Conservation (phyloP, 192 early-diverging fungal species). For the Entophlyctis helioformis region DNA sequence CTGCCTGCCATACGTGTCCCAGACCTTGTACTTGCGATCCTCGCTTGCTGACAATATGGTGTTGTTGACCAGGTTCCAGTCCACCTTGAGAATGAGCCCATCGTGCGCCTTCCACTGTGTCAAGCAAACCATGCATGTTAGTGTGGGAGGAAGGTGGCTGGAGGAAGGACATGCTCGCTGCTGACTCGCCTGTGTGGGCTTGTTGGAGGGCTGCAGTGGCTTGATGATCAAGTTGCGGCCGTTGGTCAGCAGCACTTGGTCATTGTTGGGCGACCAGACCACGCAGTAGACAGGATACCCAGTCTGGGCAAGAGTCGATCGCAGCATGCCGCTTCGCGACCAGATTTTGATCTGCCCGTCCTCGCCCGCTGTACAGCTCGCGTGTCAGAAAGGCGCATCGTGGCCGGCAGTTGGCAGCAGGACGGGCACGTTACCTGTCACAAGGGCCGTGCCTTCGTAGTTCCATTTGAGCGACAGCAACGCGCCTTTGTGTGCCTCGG, state of each 20-base stretch:
- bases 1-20: constrained; percentile 44
- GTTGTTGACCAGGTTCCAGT: constrained; percentile 42
- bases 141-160: not conserved
- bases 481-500: constrained; percentile 46
- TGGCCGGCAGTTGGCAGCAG: too few relatives aligned
- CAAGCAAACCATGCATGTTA: not conserved
- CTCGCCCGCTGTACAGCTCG: constrained; percentile 42
- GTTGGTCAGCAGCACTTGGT: constrained; percentile 38
- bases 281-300: constrained; percentile 40
- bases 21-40: constrained; percentile 48
- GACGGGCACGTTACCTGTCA: constrained; percentile 23
- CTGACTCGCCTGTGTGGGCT: constrained; percentile 30
- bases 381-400: too few relatives aligned
- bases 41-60: constrained; percentile 50
- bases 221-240: constrained; percentile 43
- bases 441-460: constrained; percentile 37
- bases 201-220: constrained; percentile 38
- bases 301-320: constrained; percentile 28
- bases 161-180: constrained; percentile 1
- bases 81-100: constrained; percentile 38
- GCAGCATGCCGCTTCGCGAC: constrained; percentile 48
- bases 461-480: constrained; percentile 38
- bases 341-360: constrained; percentile 46
- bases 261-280: constrained; percentile 43
- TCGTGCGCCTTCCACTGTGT: constrained; percentile 53